A percentile compares a stretch with the other conserved stretches of the same genome.
These are phyloP conservation scores for Ceratocystis eucalypticola DNA, from an alignment of 2,329 filamentous ascomycete species.

Conservation along the genomic window DNA sequence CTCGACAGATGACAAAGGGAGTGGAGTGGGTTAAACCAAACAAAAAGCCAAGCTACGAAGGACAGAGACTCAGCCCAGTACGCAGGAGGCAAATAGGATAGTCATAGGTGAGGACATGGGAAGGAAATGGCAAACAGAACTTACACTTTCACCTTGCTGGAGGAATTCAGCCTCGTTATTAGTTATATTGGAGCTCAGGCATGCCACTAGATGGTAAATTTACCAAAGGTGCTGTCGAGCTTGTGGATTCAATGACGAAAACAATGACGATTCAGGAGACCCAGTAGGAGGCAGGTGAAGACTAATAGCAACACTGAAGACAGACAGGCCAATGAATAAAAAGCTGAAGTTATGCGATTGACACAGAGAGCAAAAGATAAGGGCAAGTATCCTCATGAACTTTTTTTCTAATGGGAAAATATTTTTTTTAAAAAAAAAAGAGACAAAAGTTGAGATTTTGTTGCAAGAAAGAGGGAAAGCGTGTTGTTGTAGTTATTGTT, in stretches of 20 bases:
- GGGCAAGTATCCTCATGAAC: no score
- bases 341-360: not conserved
- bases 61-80: not conserved
- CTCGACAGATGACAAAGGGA: slow-evolving; percentile 9
- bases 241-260: not conserved
- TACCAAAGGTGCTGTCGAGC: not conserved
- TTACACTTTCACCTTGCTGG: slow-evolving; percentile 1
- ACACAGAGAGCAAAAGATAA: not conserved
- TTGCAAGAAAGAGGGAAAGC: not conserved
- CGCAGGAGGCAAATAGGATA: not conserved
- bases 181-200: not conserved
- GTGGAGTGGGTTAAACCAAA: not conserved
- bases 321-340: not conserved
- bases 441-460: not conserved
- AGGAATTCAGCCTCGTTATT: slow-evolving; percentile 10
- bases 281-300: not conserved
- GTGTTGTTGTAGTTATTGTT: slow-evolving; percentile 7
- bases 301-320: not conserved
- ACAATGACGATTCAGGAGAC: not conserved
- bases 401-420: not conserved
- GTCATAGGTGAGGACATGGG: not conserved
- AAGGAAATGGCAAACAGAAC: not conserved
- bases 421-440: not conserved
- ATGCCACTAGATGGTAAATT: not conserved
- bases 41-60: not conserved